Percentiles rank a stretch among this genome's conserved stretches.
Conservation (phyloP, 2,329 filamentous ascomycete species). For the Rachicladosporium sp. region DNA sequence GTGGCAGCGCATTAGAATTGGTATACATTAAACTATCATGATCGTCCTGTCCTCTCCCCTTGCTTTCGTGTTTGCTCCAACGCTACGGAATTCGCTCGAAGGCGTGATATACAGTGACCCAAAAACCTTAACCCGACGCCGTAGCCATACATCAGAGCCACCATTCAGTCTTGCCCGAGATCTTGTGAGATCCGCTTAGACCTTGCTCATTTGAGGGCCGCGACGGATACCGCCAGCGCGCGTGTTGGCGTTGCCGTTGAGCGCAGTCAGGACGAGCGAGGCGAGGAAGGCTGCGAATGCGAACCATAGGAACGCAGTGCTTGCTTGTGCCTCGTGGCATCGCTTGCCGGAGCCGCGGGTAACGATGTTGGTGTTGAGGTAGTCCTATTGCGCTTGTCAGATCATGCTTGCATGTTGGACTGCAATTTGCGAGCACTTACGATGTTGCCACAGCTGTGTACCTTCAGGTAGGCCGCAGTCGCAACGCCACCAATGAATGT, state of each 20-base stretch:
- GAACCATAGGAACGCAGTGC: slow-evolving; percentile 69
- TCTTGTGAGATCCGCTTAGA: slow-evolving; percentile 26
- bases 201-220: slow-evolving; percentile 43
- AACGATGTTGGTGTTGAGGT: slow-evolving; percentile 28
- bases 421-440: slow-evolving; percentile 30
- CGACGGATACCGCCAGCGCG: slow-evolving; percentile 34
- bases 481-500: slow-evolving; percentile 60
- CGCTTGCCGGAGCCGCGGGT: slow-evolving; percentile 46
- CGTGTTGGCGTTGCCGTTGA: slow-evolving; percentile 38
- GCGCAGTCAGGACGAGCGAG: slow-evolving; percentile 42
- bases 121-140: too few species aligned
- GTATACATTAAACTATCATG: too few species aligned
- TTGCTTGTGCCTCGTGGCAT: slow-evolving; percentile 64
- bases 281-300: slow-evolving; percentile 51
- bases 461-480: slow-evolving; percentile 55
- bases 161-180: too few species aligned
- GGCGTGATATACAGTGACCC: too few species aligned
- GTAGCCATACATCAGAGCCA: too few species aligned
- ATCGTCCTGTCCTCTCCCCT: too few species aligned
- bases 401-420: not conserved
- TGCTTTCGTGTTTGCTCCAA: too few species aligned
- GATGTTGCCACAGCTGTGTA: slow-evolving; percentile 52
- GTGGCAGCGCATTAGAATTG: too few species aligned
- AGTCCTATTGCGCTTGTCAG: slow-evolving; percentile 17
- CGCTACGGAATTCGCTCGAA: too few species aligned